phyloP scores from a whole-genome alignment of 441 rosid genomes.

The Omphalea diandra region DNA sequence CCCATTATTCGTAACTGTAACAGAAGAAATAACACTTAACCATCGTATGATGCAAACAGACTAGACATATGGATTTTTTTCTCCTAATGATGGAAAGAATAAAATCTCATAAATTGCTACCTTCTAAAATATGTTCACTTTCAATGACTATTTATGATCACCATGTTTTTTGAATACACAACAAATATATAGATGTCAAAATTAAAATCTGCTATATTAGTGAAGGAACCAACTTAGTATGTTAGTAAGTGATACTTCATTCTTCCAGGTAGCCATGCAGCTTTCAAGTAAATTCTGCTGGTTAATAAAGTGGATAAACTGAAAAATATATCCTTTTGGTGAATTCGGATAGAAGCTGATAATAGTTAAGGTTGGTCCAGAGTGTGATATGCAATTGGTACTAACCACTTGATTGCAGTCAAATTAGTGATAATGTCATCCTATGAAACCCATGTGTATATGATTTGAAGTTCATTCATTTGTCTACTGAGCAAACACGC shows the following conservation, averaged over 20 bases:
- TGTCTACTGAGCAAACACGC: background rate
- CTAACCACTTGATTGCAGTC: background rate
- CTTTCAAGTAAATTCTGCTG: background rate
- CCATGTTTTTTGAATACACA: background rate
- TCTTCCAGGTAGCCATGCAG: background rate
- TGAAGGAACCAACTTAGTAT: background rate
- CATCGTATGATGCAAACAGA: background rate
- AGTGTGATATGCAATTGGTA: background rate
- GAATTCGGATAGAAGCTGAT: background rate
- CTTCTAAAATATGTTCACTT: background rate
- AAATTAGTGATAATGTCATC: background rate
- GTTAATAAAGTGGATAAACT: background rate
- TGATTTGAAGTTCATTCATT: background rate
- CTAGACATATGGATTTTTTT: background rate
- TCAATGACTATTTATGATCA: background rate
- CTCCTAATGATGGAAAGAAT: background rate
- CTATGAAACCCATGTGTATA: background rate
- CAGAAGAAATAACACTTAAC: too few relatives aligned
- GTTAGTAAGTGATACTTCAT: background rate
- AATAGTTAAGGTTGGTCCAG: background rate
- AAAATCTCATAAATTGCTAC: background rate
- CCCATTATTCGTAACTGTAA: too few relatives aligned
- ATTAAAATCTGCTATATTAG: background rate
- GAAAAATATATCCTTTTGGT: background rate
- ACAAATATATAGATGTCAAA: background rate